phyloP scores from a whole-genome alignment of 495 filamentous ascomycete species.

The Penicillium cosmopolitanum region DNA sequence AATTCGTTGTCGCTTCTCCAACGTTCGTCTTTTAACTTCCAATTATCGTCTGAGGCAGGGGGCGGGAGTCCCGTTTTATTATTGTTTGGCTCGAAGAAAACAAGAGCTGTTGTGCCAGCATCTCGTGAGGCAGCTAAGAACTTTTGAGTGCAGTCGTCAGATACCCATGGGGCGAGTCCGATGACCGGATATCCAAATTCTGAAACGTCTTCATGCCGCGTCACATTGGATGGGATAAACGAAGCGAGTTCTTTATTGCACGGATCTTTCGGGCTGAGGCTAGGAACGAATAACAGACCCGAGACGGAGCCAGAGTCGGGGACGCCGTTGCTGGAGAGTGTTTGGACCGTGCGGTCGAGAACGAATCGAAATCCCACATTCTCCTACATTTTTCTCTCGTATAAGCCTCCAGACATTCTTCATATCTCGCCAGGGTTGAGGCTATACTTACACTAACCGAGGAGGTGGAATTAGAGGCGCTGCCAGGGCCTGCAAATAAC shows the following conservation, averaged over 20 bases:
- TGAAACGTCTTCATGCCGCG: slow-evolving; percentile 69
- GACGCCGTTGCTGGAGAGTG: slow-evolving; percentile 65
- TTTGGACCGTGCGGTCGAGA: slow-evolving; percentile 64
- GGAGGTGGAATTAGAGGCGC: slow-evolving; percentile 36
- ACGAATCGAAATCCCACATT: slow-evolving; percentile 67
- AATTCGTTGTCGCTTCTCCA: slow-evolving; percentile 69
- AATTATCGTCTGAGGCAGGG: slow-evolving; percentile 55
- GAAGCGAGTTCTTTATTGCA: slow-evolving; percentile 62
- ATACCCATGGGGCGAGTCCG: slow-evolving; percentile 89
- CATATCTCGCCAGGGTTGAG: not conserved
- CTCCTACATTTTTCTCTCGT: slow-evolving; percentile 42
- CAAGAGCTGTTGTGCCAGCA: slow-evolving; percentile 63
- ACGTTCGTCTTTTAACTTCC: slow-evolving; percentile 65
- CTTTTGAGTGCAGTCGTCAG: slow-evolving; percentile 63
- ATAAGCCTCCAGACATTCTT: slow-evolving; percentile 10
- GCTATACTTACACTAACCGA: slow-evolving; percentile 39
- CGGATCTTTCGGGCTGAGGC: slow-evolving; percentile 53
- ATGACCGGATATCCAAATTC: slow-evolving; percentile 58
- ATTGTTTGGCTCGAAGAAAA: slow-evolving; percentile 71
- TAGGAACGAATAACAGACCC: slow-evolving; percentile 84
- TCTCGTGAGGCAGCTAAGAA: slow-evolving; percentile 66
- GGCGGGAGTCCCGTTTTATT: slow-evolving; percentile 64
- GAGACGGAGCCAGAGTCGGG: slow-evolving; percentile 58
- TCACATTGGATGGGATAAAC: slow-evolving; percentile 75
- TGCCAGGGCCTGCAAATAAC: slow-evolving; percentile 45